Evolutionary conservation across 2,329 filamentous ascomycete genomes (phyloP), one percentile per base, ranked within the genome.

Genomic region (Penicillium psychrosexuale): DNA sequence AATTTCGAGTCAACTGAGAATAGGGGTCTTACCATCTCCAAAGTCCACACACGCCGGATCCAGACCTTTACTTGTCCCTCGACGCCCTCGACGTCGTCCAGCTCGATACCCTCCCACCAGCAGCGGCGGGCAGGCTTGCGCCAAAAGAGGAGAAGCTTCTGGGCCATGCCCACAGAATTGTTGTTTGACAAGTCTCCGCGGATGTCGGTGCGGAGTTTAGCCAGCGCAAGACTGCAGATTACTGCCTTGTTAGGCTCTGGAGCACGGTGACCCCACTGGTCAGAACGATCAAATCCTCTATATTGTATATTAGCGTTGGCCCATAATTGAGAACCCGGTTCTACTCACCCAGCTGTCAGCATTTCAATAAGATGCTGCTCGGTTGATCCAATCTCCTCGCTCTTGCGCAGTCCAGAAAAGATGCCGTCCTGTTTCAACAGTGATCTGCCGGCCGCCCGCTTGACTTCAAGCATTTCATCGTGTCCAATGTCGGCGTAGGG

Each of bases 311-410:
- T 64, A 65, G 60, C 33, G 37, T 33, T 19, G 24, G 45, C 50
- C 13, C 22, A 17, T 37, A 9, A 15, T 36, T 38, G 7, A 15
- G 30, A n/a, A 1, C 30, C 12, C 1, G 5, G 17, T 30, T 17
- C 3, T 45, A 46, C 88, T 77, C 81, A 97, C 93, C 93, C 94
- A 70, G 94, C 94, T 51, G 94, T 99, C 75, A 99, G 77, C 94
- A 99, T 99, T 79, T 99, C 94, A 68, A 99, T 99, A 37, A 99
- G 81, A 79, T 99, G 94, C 64, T 96, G 94, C 75, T 99, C 94
- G 0, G 94, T 99, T 17, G 93, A 97, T 19, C 94, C 94, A 17
- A 90, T 87, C 75, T 99, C 94, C 65, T 99, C 92, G 67, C 93
- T 97, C 72, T 93, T 91, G 74, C 94, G 89, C 44, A 99, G 78